A percentile compares a stretch with the other conserved stretches of the same genome.
Evolutionary conservation across 768 basidiomycete species (phyloP).

Genomic region (Boletus bicolor): DNA sequence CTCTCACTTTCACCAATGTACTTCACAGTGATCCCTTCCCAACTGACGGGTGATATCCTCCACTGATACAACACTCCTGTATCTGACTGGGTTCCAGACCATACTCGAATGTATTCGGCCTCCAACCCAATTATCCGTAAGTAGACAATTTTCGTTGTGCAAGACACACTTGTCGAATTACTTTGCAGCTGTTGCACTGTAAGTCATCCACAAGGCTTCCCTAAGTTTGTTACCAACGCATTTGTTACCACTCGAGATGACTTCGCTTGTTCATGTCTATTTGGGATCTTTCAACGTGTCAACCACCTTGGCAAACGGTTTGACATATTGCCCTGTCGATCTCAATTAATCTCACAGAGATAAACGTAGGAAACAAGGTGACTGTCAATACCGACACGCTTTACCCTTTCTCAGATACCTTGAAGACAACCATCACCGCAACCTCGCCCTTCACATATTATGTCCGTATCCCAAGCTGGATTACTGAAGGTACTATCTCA

Average conservation of each 20-base stretch:
- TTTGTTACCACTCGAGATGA: constrained; percentile 36
- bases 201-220: constrained; percentile 53
- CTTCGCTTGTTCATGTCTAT: constrained; percentile 42
- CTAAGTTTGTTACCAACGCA: constrained; percentile 28
- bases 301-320: constrained; percentile 34
- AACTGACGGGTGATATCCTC: neutral
- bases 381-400: neutral
- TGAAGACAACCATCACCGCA: neutral
- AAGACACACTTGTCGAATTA: neutral
- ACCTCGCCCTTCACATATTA: neutral
- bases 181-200: constrained; percentile 46
- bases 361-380: neutral
- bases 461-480: neutral
- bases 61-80: neutral
- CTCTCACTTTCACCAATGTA: neutral
- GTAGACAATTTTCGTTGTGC: neutral
- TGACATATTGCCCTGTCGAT: neutral
- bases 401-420: constrained; percentile 1
- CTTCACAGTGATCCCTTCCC: neutral
- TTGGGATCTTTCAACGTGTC: constrained; percentile 8
- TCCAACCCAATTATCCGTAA: constrained; percentile 3
- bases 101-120: constrained; percentile 2
- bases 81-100: neutral
- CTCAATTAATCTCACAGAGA: neutral
- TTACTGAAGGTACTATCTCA: neutral